phyloP scores from a whole-genome alignment of 768 basidiomycete genomes.

The Psilocybe cyanescens region DNA sequence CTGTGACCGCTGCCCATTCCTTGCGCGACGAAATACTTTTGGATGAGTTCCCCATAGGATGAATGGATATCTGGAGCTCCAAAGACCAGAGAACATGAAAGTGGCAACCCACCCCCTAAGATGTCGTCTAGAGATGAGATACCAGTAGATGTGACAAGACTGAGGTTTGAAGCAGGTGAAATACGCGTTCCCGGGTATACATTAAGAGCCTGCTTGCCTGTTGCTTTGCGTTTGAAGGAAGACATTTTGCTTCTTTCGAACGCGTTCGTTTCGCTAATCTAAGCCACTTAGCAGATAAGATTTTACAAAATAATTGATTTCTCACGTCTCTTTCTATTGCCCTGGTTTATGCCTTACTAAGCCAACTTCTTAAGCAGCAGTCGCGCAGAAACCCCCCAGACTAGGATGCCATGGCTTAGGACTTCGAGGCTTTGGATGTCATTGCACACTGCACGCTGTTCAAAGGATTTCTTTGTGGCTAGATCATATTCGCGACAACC shows the following conservation, averaged over 20 bases:
- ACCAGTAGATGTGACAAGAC: conserved; percentile 77
- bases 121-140: conserved; percentile 95
- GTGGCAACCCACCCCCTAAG: conserved; percentile 88
- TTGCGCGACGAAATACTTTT: conserved; percentile 89
- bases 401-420: conserved; percentile 8
- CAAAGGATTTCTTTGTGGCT: not conserved
- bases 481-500: conserved; percentile 11
- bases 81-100: conserved; percentile 73
- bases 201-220: conserved; percentile 41
- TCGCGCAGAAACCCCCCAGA: not conserved
- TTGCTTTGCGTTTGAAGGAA: conserved; percentile 75
- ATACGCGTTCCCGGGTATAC: conserved; percentile 57
- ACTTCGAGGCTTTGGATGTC: not conserved
- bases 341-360: too few relatives aligned
- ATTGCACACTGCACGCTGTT: not conserved
- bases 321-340: too few relatives aligned
- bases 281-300: conserved; percentile 17
- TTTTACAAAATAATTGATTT: conserved; percentile 4
- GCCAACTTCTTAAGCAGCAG: too few relatives aligned
- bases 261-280: not conserved
- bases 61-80: conserved; percentile 88
- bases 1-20: conserved; percentile 76
- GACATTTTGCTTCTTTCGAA: conserved; percentile 51
- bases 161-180: conserved; percentile 59
- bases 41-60: conserved; percentile 81